These are phyloP conservation scores for Asclepias syriaca DNA, from an alignment of 257 asterid species.

Conservation along the genomic window DNA sequence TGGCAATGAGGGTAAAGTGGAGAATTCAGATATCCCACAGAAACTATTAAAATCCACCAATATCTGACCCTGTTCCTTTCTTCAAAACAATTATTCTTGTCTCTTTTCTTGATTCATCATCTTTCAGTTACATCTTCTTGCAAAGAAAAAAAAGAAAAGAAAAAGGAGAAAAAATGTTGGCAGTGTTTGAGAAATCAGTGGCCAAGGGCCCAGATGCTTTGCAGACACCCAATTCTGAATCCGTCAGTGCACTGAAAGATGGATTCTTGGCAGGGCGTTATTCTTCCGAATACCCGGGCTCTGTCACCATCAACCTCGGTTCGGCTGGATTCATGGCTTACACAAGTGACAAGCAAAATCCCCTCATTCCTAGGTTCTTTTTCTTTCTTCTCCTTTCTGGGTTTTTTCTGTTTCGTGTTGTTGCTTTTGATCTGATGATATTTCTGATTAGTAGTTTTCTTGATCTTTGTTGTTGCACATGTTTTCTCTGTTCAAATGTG, in stretches of 20 bases:
- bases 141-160: neutral
- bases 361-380: slow-evolving; percentile 67
- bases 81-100: neutral
- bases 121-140: neutral
- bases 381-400: neutral
- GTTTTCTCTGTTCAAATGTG: neutral
- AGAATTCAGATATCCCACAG: neutral
- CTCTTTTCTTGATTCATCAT: neutral
- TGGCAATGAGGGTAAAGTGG: neutral
- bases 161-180: slow-evolving; percentile 47
- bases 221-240: slow-evolving; percentile 39
- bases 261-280: slow-evolving; percentile 62
- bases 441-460: neutral
- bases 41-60: slow-evolving; percentile 5
- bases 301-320: slow-evolving; percentile 71
- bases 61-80: neutral
- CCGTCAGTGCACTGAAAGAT: slow-evolving; percentile 63
- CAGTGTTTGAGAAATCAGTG: slow-evolving; percentile 71
- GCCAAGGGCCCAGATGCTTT: slow-evolving; percentile 89
- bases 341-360: slow-evolving; percentile 60
- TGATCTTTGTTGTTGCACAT: neutral
- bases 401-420: neutral
- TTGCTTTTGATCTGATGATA: slow-evolving; percentile 20
- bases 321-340: slow-evolving; percentile 71
- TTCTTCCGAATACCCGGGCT: slow-evolving; percentile 53